Base-by-base conservation (phyloP, 1,284 basidiomycete species). In the Stereum hirsutum region DNA sequence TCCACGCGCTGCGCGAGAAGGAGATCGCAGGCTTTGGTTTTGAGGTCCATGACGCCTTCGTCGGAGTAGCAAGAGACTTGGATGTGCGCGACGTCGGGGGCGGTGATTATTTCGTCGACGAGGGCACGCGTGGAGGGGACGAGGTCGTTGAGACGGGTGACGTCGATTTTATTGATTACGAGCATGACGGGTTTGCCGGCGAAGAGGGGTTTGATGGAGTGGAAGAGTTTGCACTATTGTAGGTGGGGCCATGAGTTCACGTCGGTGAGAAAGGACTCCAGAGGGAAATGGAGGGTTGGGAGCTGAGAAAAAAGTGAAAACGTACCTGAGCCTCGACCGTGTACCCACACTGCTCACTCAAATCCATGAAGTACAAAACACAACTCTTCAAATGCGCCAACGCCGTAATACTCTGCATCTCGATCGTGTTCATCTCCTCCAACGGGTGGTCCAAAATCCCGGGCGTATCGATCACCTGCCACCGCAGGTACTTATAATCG, bases 381-480 rank as follows among this genome's bases (percentile, higher is more conserved):
- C 89, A 93, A 50, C 83, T 81, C 64, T 94, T 89, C 35, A 97
- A 66, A 65, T 97, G 94, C 2, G 93, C 93, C 49, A 97, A 72
- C 6, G 93, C 94, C 31, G 92, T 97, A 63, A 97, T 94, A 56
- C 89, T 93, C 70, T 97, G 93, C 92, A 97, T 97, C 68, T 97
- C 94, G 54, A 97, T 97, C 47, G 93, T 96, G 73, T 96, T 96
- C 94, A 97, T 96, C 48, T 97, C 93, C 64, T 97, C 93, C 34
- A 97, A 74, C 2, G 93, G 93, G 62, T 95, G 91, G 58, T 90
- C 89, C 54, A 95, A 72, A 46, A 95, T 84, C 49, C 92, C 92
- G 10, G 92, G 91, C 31, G 91, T 95, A 70, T 94, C 92, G 56
- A 97, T 94, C 37, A 96, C 93, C 64, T 97, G 93, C 93, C 93